Conservation (phyloP, 495 filamentous ascomycete species). For the Penicillium maclennaniae region DNA sequence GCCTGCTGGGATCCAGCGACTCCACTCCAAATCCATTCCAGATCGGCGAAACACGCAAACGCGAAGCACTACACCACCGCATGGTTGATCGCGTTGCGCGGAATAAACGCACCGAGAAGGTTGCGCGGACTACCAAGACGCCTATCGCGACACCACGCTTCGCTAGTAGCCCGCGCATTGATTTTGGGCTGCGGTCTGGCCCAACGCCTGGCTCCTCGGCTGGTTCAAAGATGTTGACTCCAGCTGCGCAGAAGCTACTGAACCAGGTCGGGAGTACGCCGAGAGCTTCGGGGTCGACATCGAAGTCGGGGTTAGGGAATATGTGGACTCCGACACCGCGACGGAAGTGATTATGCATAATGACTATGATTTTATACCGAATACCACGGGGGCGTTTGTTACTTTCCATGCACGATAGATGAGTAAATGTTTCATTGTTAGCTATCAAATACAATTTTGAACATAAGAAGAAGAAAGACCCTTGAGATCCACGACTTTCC, state of each 20-base stretch:
- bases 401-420: background rate
- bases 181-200: conserved; percentile 54
- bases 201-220: conserved; percentile 11
- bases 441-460: too few relatives aligned
- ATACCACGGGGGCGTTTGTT: conserved; percentile 5
- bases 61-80: conserved; percentile 80
- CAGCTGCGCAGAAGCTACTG: conserved; percentile 77
- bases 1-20: conserved; percentile 55
- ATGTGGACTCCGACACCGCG: conserved; percentile 56
- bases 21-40: conserved; percentile 75
- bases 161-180: conserved; percentile 65
- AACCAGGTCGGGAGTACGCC: conserved; percentile 55
- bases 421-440: background rate
- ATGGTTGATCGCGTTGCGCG: conserved; percentile 86
- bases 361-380: conserved; percentile 1
- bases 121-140: conserved; percentile 47
- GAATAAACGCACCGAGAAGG: conserved; percentile 59
- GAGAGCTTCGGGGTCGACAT: conserved; percentile 21
- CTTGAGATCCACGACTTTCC: too few relatives aligned
- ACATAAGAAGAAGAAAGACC: too few relatives aligned
- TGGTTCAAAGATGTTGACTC: conserved; percentile 45
- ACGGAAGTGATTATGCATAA: conserved; percentile 21
- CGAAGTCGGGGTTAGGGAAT: conserved; percentile 46
- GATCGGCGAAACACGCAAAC: conserved; percentile 66
- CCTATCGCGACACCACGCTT: conserved; percentile 68